Base-by-base conservation (phyloP, 768 basidiomycete genomes). In the Ramaria rubella region DNA sequence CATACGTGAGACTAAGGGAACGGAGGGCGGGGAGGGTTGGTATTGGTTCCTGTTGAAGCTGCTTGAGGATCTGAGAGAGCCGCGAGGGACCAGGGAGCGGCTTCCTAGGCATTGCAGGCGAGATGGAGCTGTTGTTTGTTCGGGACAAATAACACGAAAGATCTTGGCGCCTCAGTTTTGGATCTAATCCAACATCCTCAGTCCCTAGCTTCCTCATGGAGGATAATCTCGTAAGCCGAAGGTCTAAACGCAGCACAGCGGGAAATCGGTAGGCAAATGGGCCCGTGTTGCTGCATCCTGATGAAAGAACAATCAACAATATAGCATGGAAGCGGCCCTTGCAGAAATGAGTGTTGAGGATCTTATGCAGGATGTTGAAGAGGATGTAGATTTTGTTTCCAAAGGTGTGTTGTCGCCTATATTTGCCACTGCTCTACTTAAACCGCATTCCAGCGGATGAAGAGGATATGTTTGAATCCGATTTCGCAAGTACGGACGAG, bases 401-500 rank as follows among this genome's bases (percentile, higher is more conserved):
- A 79, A 81, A 65, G 87, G 89, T 84, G 58, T 33, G 62, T 29
- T 8, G 19, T 26, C n/a, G 23, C 9, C 30, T 4, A 6, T 17
- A 26, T 48, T 3, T 14, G 12, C 49, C 14, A 11, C 8, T 23
- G 2, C 11, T 2, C 24, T 21, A 21, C 6, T 30, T 14, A n/a
- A 36, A 12, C 21, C 1, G 3, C 21, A 5, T 23, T 14, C 46
- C 19, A 48, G 46, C 63, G 90, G 90, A 88, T 51, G 90, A 94
- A 67, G 83, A 87, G 61, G 90, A 92, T 63, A 67, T 85, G 7
- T 89, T 90, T 58, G 89, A 79, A 61, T 88, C 86, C 9, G 90
- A 93, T 67, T 93, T 94, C 64, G 87, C 83, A 60, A 88, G 86
- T 61, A 92, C 90, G 0, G 90, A 92, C 57, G 89, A 89, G 43